A percentile compares a stretch with the other conserved stretches of the same genome.
Conservation (phyloP, 2,329 filamentous ascomycete species). For the Aspergillus chevalieri region DNA sequence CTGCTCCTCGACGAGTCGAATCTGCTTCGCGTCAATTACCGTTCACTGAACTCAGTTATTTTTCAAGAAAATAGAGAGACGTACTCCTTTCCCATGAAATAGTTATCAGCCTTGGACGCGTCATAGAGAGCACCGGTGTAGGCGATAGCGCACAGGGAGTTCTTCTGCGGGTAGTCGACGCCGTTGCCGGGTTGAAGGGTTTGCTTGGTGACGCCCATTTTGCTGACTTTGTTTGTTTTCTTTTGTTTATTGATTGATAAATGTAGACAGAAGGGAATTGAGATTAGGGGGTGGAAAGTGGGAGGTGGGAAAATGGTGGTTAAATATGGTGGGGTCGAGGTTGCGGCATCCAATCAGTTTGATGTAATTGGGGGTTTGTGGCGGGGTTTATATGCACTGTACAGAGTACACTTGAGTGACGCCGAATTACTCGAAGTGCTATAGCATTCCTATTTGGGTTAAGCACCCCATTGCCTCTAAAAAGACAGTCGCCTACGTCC, state of each 20-base stretch:
- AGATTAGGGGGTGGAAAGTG: neutral
- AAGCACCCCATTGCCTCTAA: too few species aligned
- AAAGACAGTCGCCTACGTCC: too few species aligned
- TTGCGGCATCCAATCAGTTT: neutral
- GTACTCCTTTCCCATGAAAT: constrained; percentile 64
- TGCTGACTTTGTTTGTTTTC: constrained; percentile 2
- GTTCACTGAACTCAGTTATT: neutral
- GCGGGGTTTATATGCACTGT: too few species aligned
- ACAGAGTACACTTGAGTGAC: too few species aligned
- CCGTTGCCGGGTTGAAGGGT: constrained; percentile 56
- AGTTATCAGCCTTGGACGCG: constrained; percentile 50
- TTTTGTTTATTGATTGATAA: constrained; percentile 1
- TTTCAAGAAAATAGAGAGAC: constrained; percentile 23
- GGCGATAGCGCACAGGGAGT: constrained; percentile 76
- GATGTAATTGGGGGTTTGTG: neutral
- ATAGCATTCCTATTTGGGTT: too few species aligned
- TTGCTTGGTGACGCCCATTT: constrained; percentile 70
- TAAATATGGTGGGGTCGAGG: constrained; percentile 1
- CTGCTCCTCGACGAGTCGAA: constrained; percentile 75
- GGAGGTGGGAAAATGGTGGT: neutral
- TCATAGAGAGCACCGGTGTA: constrained; percentile 88
- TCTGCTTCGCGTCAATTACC: constrained; percentile 41
- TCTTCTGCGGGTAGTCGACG: constrained; percentile 53
- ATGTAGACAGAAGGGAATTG: neutral
- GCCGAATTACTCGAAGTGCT: too few species aligned